These are phyloP conservation scores for Gossypium armourianum DNA, from an alignment of 441 rosid genomes.

Conservation along the genomic window DNA sequence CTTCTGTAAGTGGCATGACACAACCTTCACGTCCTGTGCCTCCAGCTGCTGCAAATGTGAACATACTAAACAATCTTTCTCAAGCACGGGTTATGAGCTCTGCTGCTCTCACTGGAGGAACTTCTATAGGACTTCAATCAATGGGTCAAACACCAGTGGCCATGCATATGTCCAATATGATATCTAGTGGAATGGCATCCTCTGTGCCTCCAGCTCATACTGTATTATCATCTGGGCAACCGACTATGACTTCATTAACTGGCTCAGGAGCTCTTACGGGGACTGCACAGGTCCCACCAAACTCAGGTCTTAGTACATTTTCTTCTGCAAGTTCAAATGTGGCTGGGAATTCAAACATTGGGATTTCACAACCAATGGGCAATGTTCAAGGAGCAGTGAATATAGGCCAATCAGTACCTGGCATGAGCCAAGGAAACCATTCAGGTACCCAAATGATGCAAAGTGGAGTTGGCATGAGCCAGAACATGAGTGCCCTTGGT, in stretches of 20 bases:
- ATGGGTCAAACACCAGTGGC: constrained; percentile 77
- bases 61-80: constrained; percentile 73
- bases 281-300: constrained; percentile 51
- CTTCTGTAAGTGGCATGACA: constrained; percentile 59
- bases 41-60: constrained; percentile 63
- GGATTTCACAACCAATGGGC: constrained; percentile 60
- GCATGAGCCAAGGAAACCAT: constrained; percentile 74
- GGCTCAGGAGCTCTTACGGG: constrained; percentile 62
- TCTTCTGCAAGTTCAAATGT: constrained; percentile 50
- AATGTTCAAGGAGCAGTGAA: constrained; percentile 37
- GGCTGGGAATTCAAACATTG: constrained; percentile 52
- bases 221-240: constrained; percentile 66
- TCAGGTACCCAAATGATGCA: constrained; percentile 73
- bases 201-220: constrained; percentile 65
- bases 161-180: constrained; percentile 93
- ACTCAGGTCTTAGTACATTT: constrained; percentile 49
- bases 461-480: constrained; percentile 62
- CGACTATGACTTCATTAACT: constrained; percentile 45
- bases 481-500: constrained; percentile 56
- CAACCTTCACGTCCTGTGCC: constrained; percentile 58
- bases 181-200: constrained; percentile 79
- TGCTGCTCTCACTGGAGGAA: constrained; percentile 79
- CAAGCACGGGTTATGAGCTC: constrained; percentile 84
- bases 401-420: constrained; percentile 42
- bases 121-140: constrained; percentile 59